phyloP scores from a whole-genome alignment of 2,329 filamentous ascomycete species.

The Magnaporthiopsis incrustans region DNA sequence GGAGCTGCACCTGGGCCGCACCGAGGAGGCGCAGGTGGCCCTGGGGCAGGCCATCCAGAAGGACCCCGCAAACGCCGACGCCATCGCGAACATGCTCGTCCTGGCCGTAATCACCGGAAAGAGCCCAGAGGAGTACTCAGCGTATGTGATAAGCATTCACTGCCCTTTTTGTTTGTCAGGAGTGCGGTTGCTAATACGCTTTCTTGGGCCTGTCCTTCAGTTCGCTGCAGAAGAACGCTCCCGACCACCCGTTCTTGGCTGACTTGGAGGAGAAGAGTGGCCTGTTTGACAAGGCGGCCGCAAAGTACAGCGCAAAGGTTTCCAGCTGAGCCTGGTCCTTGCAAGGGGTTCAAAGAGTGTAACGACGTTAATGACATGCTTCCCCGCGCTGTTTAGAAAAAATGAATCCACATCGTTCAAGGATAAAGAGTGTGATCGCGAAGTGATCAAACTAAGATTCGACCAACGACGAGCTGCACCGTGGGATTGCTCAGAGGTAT shows the following conservation, averaged over 20 bases:
- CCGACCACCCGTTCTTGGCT: constrained; percentile 60
- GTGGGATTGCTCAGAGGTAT: no score
- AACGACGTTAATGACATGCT: constrained; percentile 7
- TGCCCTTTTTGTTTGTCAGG: neutral
- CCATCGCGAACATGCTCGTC: constrained; percentile 77
- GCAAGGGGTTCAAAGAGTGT: constrained; percentile 1
- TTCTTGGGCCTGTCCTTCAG: constrained; percentile 24
- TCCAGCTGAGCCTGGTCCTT: constrained; percentile 36
- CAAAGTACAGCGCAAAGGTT: constrained; percentile 82
- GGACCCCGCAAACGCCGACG: constrained; percentile 62
- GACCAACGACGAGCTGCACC: neutral
- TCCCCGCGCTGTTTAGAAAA: neutral
- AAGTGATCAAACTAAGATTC: neutral
- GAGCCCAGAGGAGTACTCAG: constrained; percentile 52
- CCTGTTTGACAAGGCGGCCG: constrained; percentile 78
- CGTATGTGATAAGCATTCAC: constrained; percentile 35
- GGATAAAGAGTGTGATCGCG: neutral
- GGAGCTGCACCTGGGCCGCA: constrained; percentile 80
- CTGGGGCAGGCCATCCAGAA: constrained; percentile 71
- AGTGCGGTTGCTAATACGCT: constrained; percentile 1
- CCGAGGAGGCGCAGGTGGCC: constrained; percentile 83
- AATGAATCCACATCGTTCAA: neutral
- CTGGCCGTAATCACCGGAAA: constrained; percentile 71
- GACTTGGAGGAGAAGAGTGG: constrained; percentile 79
- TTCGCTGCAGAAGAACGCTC: constrained; percentile 47